phyloP scores from a whole-genome alignment of 2,329 filamentous ascomycete species.

The Botrytis fragariae region DNA sequence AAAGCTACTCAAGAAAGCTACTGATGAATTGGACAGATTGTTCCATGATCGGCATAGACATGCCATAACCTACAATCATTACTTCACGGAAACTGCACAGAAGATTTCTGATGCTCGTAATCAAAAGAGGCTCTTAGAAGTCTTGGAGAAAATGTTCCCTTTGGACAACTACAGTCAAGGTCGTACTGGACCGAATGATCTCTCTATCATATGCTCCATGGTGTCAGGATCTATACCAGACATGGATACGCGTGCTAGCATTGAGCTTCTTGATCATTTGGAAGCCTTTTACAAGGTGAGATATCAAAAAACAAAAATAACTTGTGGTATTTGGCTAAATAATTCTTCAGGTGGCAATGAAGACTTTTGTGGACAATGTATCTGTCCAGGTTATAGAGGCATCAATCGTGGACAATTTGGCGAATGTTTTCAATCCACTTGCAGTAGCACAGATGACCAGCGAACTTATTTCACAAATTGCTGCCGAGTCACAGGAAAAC shows the following conservation, averaged over 20 bases:
- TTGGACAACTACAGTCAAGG: rapidly evolving
- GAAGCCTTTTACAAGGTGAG: not conserved
- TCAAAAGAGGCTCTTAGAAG: not conserved
- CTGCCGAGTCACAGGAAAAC: not conserved
- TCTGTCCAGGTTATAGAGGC: not conserved
- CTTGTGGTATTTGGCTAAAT: not conserved
- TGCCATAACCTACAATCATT: not conserved
- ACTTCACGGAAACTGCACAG: not conserved
- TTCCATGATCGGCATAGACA: not conserved
- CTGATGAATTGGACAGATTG: not conserved
- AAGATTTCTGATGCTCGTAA: not conserved
- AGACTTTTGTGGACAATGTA: not conserved
- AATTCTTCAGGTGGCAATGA: not conserved
- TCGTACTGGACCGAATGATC: not conserved
- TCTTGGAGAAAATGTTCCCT: not conserved
- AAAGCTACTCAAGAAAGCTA: not conserved
- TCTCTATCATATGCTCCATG: not conserved
- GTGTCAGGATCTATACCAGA: not conserved
- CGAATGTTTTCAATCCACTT: not conserved
- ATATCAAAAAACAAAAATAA: not conserved
- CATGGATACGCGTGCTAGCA: not conserved
- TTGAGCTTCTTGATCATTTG: not conserved
- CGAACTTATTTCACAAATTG: not conserved
- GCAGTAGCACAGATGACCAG: not conserved
- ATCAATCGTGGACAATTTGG: not conserved